Conservation (phyloP, 225 moss, liverwort and hornwort genomes). For the Polytrichum commune region DNA sequence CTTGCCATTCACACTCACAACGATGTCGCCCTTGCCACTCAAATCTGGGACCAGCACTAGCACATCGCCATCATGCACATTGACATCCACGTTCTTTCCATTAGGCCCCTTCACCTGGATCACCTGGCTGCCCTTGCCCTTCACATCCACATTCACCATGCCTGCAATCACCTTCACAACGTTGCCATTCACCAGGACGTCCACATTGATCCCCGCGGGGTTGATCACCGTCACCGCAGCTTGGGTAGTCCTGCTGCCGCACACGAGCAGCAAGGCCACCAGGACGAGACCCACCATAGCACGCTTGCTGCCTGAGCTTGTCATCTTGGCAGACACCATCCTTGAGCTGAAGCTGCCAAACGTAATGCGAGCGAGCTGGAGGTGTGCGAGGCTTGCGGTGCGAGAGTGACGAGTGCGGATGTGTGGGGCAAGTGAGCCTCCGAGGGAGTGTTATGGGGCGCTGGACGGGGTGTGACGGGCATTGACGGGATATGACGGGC, state of each 20-base stretch:
- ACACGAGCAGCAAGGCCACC: constrained; percentile 28
- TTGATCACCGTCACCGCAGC: constrained; percentile 51
- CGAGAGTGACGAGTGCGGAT: too few relatives aligned
- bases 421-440: too few relatives aligned
- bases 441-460: too few relatives aligned
- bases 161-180: constrained; percentile 38
- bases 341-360: too few relatives aligned
- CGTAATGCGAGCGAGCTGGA: too few relatives aligned
- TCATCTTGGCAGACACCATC: constrained; percentile 9
- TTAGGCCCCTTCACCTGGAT: constrained; percentile 30
- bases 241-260: constrained; percentile 7
- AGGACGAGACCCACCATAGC: constrained; percentile 24
- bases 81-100: constrained; percentile 37
- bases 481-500: too few relatives aligned
- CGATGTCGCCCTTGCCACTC: constrained; percentile 19
- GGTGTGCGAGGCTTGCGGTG: too few relatives aligned
- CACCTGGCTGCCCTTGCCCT: constrained; percentile 37
- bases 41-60: constrained; percentile 38
- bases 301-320: constrained; percentile 16
- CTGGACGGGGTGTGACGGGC: too few relatives aligned
- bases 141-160: constrained; percentile 35
- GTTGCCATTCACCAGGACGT: constrained; percentile 41
- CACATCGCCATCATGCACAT: constrained; percentile 51
- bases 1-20: constrained; percentile 43
- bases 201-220: constrained; percentile 25